A percentile compares a stretch with the other conserved stretches of the same genome.
phyloP scores from a whole-genome alignment of 441 rosid genomes.

The Eutrema salsugineum region DNA sequence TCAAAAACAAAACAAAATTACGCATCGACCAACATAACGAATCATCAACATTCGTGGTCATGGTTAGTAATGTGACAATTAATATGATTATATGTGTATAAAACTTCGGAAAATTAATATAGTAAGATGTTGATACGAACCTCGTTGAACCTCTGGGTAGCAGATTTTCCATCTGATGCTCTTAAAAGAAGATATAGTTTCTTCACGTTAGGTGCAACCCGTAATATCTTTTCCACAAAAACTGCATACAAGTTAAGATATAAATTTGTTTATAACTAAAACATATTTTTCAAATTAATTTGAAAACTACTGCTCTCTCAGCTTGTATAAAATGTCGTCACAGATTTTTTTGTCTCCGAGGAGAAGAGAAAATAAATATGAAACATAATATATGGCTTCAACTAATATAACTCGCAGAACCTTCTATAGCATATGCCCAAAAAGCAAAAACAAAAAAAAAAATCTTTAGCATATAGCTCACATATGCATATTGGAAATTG shows the following conservation, averaged over 20 bases:
- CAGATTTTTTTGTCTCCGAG: not conserved
- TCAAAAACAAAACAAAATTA: no score
- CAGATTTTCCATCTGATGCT: conserved; percentile 35
- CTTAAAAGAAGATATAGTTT: conserved; percentile 47
- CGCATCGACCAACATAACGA: no score
- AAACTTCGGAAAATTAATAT: not conserved
- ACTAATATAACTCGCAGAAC: not conserved
- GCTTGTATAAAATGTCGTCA: no score
- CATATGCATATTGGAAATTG: not conserved
- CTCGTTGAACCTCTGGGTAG: conserved; percentile 39
- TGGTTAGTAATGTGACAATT: no score
- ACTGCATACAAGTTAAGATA: conserved; percentile 29
- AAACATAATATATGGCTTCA: not conserved
- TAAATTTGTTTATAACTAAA: no score
- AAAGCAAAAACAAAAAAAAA: no score
- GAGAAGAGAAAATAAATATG: no score
- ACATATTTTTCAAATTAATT: no score
- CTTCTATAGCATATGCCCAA: not conserved
- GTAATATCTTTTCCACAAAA: conserved; percentile 48
- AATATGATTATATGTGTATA: not conserved
- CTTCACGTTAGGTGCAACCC: conserved; percentile 55
- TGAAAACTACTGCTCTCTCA: no score
- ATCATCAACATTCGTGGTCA: no score
- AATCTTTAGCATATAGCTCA: not conserved
- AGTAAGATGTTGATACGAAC: conserved; percentile 11